Evolutionary conservation across 208 protist species (phyloP).

Genomic region (Leishmania braziliensis): DNA sequence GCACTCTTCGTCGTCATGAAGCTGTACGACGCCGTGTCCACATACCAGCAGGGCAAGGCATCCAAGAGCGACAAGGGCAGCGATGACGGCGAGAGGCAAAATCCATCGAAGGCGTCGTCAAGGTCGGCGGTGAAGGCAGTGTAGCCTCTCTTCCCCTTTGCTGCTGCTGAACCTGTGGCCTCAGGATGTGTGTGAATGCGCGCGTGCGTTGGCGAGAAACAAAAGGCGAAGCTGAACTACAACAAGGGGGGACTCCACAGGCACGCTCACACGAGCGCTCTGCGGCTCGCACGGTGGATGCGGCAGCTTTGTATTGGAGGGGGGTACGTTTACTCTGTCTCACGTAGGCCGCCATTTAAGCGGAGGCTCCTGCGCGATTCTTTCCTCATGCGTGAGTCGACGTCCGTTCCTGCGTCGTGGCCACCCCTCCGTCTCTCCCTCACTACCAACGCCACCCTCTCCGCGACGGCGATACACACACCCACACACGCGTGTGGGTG

Average conservation of each 20-base stretch:
- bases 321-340: too few relatives aligned
- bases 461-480: too few relatives aligned
- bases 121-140: background rate
- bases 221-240: background rate
- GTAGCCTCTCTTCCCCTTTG: background rate
- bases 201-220: background rate
- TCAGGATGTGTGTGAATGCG: background rate
- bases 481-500: too few relatives aligned
- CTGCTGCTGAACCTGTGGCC: background rate
- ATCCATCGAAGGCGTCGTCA: background rate
- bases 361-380: too few relatives aligned
- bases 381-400: too few relatives aligned
- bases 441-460: too few relatives aligned
- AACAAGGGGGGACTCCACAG: background rate
- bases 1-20: constrained; percentile 32
- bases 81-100: background rate
- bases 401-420: too few relatives aligned
- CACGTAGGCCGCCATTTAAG: too few relatives aligned
- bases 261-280: too few relatives aligned
- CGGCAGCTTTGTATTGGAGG: too few relatives aligned
- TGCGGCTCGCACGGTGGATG: too few relatives aligned
- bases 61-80: constrained; percentile 1
- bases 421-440: too few relatives aligned
- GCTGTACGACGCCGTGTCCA: constrained; percentile 29
- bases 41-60: background rate